A percentile compares a stretch with the other conserved stretches of the same genome.
Conservation (phyloP, 768 basidiomycete genomes). For the Coprinopsis sp. region DNA sequence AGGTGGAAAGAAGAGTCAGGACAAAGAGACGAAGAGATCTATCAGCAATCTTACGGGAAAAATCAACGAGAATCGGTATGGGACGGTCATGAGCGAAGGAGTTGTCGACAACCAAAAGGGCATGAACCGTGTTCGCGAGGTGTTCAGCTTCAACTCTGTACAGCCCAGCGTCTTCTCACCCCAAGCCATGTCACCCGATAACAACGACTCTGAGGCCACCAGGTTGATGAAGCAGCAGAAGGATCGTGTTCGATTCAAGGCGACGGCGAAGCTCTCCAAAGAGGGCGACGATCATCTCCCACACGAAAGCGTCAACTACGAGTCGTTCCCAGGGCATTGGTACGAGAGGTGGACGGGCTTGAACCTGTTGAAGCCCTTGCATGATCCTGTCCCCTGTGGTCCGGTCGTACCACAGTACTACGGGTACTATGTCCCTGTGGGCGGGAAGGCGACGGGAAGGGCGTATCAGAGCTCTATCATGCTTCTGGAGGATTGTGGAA, state of each 20-base stretch:
- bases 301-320: constrained; percentile 40
- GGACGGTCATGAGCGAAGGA: too few relatives aligned
- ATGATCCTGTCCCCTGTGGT: constrained; percentile 40
- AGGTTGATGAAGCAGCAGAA: constrained; percentile 30
- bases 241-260: constrained; percentile 34
- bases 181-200: constrained; percentile 1
- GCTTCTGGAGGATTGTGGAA: too few relatives aligned
- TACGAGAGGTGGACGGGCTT: constrained; percentile 49
- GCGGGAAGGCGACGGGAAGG: too few relatives aligned
- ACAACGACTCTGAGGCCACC: constrained; percentile 25
- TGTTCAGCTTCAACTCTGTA: too few relatives aligned
- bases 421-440: constrained; percentile 58
- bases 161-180: too few relatives aligned
- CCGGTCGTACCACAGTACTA: constrained; percentile 61
- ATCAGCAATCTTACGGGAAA: too few relatives aligned
- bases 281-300: constrained; percentile 32
- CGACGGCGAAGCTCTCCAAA: constrained; percentile 43
- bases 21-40: too few relatives aligned
- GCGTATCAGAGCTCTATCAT: too few relatives aligned
- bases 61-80: too few relatives aligned
- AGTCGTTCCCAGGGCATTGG: constrained; percentile 39
- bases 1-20: too few relatives aligned
- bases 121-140: too few relatives aligned
- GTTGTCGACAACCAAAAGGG: too few relatives aligned
- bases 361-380: constrained; percentile 38